Conservation (phyloP, 2,329 filamentous ascomycete genomes). For the Paracamarosporium sp. region DNA sequence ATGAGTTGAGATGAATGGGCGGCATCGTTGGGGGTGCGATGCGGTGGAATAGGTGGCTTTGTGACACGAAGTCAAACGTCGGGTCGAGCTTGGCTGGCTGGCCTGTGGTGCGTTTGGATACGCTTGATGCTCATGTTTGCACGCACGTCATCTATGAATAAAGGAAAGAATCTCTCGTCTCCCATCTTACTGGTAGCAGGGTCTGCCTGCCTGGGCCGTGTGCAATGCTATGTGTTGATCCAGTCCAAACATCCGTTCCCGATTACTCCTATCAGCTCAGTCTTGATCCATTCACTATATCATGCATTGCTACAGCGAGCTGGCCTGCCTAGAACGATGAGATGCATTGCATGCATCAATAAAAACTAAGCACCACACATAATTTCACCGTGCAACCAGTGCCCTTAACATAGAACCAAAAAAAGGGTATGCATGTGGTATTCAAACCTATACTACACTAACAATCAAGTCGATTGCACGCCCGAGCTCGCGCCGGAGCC, state of each 20-base stretch:
- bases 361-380: too few relatives aligned
- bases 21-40: not conserved
- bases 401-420: not conserved
- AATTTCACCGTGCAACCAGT: too few relatives aligned
- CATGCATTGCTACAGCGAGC: too few relatives aligned
- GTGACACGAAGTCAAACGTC: not conserved
- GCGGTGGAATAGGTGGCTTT: not conserved
- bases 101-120: not conserved
- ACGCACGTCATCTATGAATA: not conserved
- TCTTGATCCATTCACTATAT: not conserved
- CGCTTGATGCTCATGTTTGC: not conserved
- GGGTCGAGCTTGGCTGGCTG: not conserved
- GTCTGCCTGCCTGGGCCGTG: too few relatives aligned
- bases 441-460: slow-evolving; percentile 2
- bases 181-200: not conserved
- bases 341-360: too few relatives aligned
- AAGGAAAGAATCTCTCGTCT: not conserved
- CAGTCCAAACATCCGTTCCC: too few relatives aligned
- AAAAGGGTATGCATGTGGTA: slow-evolving; percentile 1
- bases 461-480: not conserved
- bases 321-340: too few relatives aligned
- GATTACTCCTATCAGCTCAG: not conserved
- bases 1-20: not conserved
- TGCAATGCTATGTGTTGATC: too few relatives aligned
- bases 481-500: slow-evolving; percentile 1